Conservation (phyloP, 1,139 yeast species). For the Pichia sp. region DNA sequence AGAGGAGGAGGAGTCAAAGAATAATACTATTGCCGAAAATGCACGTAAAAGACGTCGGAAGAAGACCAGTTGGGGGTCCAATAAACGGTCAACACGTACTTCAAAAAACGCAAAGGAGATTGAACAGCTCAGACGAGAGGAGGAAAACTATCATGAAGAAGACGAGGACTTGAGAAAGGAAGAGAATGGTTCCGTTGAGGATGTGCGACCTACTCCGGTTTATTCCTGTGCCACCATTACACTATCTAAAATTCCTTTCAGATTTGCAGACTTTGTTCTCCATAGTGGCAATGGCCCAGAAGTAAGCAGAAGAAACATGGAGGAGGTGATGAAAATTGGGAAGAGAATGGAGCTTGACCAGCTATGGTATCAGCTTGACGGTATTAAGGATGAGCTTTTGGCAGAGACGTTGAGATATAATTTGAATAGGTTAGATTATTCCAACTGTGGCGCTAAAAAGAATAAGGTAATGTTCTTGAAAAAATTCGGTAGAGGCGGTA, state of each 20-base stretch:
- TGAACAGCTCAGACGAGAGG: conserved; percentile 19
- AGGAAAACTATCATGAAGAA: conserved; percentile 16
- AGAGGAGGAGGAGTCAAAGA: conserved; percentile 10
- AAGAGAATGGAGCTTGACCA: conserved; percentile 53
- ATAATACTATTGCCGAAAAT: conserved; percentile 6
- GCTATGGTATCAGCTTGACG: conserved; percentile 84
- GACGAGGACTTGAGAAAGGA: conserved; percentile 10
- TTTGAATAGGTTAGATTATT: conserved; percentile 27
- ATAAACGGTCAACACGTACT: conserved; percentile 22
- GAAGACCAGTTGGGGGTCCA: conserved; percentile 21
- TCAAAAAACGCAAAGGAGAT: conserved; percentile 19
- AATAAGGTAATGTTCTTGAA: conserved; percentile 22
- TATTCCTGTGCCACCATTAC: conserved; percentile 63
- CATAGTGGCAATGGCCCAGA: conserved; percentile 59
- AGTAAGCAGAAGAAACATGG: conserved; percentile 56
- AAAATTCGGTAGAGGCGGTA: conserved; percentile 11
- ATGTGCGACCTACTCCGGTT: conserved; percentile 32
- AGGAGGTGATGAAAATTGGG: conserved; percentile 52
- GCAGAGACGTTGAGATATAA: conserved; percentile 42
- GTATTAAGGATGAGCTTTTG: conserved; percentile 56
- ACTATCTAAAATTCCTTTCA: conserved; percentile 54
- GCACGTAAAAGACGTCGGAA: conserved; percentile 22
- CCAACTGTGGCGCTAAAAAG: conserved; percentile 27
- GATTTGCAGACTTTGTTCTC: conserved; percentile 60
- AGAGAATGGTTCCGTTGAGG: neutral